Base-by-base conservation (phyloP, 257 asterid genomes). In the Fraxinus americana region DNA sequence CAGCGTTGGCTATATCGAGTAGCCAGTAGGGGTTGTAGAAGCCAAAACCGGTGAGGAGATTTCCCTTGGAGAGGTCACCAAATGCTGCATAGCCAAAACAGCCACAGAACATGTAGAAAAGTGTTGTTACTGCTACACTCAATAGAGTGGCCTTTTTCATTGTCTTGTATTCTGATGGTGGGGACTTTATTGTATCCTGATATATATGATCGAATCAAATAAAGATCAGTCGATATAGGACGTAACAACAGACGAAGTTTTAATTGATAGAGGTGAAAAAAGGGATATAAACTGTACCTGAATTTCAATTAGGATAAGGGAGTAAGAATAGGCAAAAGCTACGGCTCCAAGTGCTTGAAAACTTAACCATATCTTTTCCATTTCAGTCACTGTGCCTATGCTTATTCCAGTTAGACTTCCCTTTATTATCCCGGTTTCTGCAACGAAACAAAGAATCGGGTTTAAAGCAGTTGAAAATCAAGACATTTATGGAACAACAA, bases 1-100 rank as follows among this genome's bases (percentile, higher is more conserved):
- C 75, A 29, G 57, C 19, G n/a, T 71, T 71, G 2, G 75, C 75
- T 23, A 71, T 71, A 32, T 71, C 75, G 25, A 71, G 65, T 2
- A 71, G 75, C 75, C 75, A 71, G 63, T 21, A 71, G 63, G 75
- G 75, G 14, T 71, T 71, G 75, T 71, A 71, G 75, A 71, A 71
- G 75, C 75, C 75, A 23, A 71, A 71, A 0, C 75, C 75, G 7
- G 75, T 71, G 39, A 71, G 75, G 17, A 71, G 57, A 32, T 71
- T 71, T 71, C 75, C 75, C 5, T 38, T 38, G 4, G 75, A 41
- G 6, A 23, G 63, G 14, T 71, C 75, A 3, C 75, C 75, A 25
- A 71, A 71, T 43, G 75, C 75, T 27, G 75, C 75, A 43, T 71
- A 71, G 75, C 75, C 75, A 25, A 71, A 71, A 52, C 75, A 71